Percentiles rank a stretch among this genome's conserved stretches.
Conservation (phyloP, 108 stramenopile genomes). For the Cyclotella atomus region DNA sequence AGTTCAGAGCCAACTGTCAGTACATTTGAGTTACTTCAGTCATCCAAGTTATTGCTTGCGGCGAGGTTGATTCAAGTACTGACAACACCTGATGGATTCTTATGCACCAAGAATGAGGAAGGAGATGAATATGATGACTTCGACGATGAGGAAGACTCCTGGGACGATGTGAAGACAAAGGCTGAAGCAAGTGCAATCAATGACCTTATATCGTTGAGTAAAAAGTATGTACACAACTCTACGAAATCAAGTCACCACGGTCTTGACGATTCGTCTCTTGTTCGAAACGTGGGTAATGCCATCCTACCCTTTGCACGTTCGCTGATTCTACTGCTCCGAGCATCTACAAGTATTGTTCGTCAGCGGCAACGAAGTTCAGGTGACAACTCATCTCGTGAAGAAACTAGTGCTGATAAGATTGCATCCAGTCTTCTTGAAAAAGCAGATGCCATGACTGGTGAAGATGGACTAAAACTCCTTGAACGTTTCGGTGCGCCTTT, state of each 20-base stretch:
- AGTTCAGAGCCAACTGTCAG: constrained; percentile 36
- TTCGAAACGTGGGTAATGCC: constrained; percentile 66
- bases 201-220: constrained; percentile 52
- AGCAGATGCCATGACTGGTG: constrained; percentile 61
- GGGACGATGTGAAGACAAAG: constrained; percentile 42
- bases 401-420: constrained; percentile 28
- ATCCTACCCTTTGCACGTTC: constrained; percentile 83
- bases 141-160: constrained; percentile 30
- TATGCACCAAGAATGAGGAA: constrained; percentile 32
- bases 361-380: constrained; percentile 49
- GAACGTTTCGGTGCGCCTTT: constrained; percentile 75
- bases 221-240: constrained; percentile 21
- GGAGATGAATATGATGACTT: constrained; percentile 34
- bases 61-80: constrained; percentile 78
- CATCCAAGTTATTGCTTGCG: constrained; percentile 57
- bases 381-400: constrained; percentile 4
- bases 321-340: constrained; percentile 75
- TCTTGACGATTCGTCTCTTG: constrained; percentile 43
- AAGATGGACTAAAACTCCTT: constrained; percentile 77
- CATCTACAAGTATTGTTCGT: constrained; percentile 57
- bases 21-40: constrained; percentile 56
- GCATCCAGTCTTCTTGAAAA: constrained; percentile 56
- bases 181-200: constrained; percentile 58
- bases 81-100: constrained; percentile 71
- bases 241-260: constrained; percentile 3